Base-by-base conservation (phyloP, 495 filamentous ascomycete species). In the Daldinia caldariorum region DNA sequence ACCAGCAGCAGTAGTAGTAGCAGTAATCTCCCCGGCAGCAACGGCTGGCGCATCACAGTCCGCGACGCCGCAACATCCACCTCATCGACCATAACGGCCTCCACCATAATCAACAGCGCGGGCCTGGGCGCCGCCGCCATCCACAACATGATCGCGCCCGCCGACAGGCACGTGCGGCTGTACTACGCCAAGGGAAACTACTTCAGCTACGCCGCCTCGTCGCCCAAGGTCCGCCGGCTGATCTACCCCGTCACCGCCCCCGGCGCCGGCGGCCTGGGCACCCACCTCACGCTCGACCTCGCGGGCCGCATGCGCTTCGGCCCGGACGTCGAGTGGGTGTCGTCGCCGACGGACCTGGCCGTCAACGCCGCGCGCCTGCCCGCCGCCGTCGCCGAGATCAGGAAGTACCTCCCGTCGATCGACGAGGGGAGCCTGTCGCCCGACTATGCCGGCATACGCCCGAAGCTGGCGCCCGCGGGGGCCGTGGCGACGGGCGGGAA, bases 141-240 rank as follows among this genome's bases (percentile, higher is more conserved):
- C 22, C 91, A 89, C 61, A 99, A 99, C 79, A 88, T 92, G 83
- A 85, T 99, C 31, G 84, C 94, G 0, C 91, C 92, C 0, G 32
- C 72, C 0, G 80, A 79, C 4, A 80, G 87, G 0, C 88, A 89
- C 56, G 77, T 81, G 14, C 85, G 78, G 12, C 86, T 92, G 3
- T 90, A 86, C 79, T 99, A 91, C 80, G 95, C 94, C 31, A 99
- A 98, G 81, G 95, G 95, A 0, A 94, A 92, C 10, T 99, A 99
- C 81, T 97, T 94, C 81, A 92, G 91, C 35, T 97, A 97, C 80
- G 78, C 84, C 2, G 80, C 87, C 0, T 86, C 89, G 3, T 71
- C 68, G 0, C 94, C 93, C 5, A 83, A 81, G 13, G 90, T 96
- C 1, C 80, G 77, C 7, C 94, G 91, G 0, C 86, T 98, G 3